Base-by-base conservation (phyloP, 352 stramenopile species). In the Halophytophthora batemanensis region DNA sequence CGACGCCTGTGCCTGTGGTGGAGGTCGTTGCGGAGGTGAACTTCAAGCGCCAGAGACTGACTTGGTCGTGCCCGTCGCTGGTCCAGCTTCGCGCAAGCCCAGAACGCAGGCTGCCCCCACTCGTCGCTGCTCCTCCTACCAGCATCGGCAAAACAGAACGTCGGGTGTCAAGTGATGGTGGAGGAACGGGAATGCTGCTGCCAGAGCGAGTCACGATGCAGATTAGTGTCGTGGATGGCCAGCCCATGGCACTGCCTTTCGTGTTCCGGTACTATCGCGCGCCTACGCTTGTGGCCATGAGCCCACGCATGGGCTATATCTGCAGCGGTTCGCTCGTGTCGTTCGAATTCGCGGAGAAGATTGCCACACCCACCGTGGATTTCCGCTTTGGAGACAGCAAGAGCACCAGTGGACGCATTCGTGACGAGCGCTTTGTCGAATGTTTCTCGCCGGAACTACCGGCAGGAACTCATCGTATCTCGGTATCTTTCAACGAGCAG, bases 401-500 rank as follows among this genome's bases (percentile, higher is more conserved):
- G 21, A 55, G 50, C 19, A 76, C 50, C 13, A 53, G 33, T n/a
- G 73, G 70, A 0, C 50, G 71, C 19, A 59, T 81, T 17, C 65
- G 61, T 13, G 58, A 81, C 19, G 58, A 59, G 0, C 58, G 68
- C 2, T 77, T 86, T 33, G 77, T 87, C 0, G 79, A 90, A 33
- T 90, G 79, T 21, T 75, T 82, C 3, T 85, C 79, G 0, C 79
- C 79, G 0, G 72, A 80, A 45, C 55, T 90, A 12, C 38, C 61
- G 12, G 50, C 63, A 15, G 79, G 79, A 0, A 31, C 64, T 2
- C 65, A 90, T 37, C 55, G 46, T 14, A 53, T 90, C 22, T 65
- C 67, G 1, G 55, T 90, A 17, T 87, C 74, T 2, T 90, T 87
- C 21, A 82, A 90, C 28, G 74, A 83, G 19, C 79, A 90, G 42